Percentiles rank a stretch among this genome's conserved stretches.
Evolutionary conservation across 371 early-diverging fungal genomes (phyloP).

Genomic region (Zychaea mexicana): DNA sequence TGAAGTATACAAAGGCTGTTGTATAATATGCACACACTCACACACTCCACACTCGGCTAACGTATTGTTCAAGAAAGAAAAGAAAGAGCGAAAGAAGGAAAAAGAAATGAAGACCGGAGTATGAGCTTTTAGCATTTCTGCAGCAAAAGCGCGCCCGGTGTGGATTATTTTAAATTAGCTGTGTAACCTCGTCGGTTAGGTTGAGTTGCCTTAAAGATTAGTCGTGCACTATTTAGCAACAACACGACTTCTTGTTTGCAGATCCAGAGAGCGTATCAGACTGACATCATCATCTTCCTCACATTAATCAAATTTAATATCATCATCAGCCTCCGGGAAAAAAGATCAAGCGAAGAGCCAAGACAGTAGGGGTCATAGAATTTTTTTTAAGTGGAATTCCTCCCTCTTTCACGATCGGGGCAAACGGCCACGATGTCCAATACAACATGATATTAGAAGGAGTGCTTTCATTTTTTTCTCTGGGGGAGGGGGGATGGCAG

Average conservation of each 20-base stretch:
- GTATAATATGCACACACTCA: background rate
- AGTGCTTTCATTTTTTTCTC: too few species aligned
- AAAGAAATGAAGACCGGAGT: slow-evolving; percentile 12
- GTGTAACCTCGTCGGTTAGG: background rate
- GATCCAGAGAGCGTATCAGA: background rate
- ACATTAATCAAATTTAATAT: too few species aligned
- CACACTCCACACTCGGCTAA: background rate
- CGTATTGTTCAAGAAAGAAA: background rate
- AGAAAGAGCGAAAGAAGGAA: background rate
- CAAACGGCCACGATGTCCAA: too few species aligned
- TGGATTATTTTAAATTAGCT: background rate
- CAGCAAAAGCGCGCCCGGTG: background rate
- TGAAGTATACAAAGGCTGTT: background rate
- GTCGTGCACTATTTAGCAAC: background rate
- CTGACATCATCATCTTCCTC: background rate
- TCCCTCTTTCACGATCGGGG: too few species aligned
- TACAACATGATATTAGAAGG: too few species aligned
- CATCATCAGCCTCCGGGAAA: background rate
- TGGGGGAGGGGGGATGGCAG: too few species aligned
- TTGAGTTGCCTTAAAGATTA: background rate
- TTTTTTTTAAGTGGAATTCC: too few species aligned
- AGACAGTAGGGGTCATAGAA: background rate
- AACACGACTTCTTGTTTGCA: background rate
- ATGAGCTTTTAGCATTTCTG: background rate
- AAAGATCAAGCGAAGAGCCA: background rate